These are phyloP conservation scores for Fusarium metavorans DNA, from an alignment of 2,329 filamentous ascomycete genomes.

Conservation along the genomic window DNA sequence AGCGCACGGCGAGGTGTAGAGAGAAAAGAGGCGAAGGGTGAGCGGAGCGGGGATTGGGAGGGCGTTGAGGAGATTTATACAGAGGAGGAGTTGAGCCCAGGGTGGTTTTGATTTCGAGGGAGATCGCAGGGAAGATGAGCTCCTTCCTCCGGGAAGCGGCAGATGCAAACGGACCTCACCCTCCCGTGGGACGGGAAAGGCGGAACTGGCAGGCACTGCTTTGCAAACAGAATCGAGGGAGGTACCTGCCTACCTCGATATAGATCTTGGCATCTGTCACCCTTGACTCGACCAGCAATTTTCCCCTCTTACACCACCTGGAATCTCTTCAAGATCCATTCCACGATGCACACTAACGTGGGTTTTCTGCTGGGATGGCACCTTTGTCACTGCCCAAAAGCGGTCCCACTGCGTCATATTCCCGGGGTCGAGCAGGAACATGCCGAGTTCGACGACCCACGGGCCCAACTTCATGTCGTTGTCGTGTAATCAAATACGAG, in stretches of 20 bases:
- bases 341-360: background rate
- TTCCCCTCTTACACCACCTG: background rate
- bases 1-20: background rate
- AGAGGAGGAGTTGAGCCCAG: background rate
- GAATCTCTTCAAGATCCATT: background rate
- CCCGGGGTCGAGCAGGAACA: background rate
- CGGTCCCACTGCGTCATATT: slow-evolving; percentile 10
- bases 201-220: background rate
- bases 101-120: slow-evolving; percentile 1
- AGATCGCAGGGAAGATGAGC: background rate
- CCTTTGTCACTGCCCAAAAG: background rate
- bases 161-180: slow-evolving; percentile 4
- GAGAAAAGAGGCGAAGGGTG: background rate
- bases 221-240: background rate
- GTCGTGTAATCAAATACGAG: slow-evolving; percentile 5
- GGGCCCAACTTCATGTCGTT: background rate
- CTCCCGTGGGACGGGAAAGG: background rate
- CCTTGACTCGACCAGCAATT: background rate
- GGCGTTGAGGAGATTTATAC: slow-evolving; percentile 3
- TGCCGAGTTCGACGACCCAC: background rate
- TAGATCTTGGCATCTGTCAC: background rate
- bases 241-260: background rate
- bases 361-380: background rate
- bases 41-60: background rate
- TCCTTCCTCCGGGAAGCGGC: slow-evolving; percentile 6